Conservation (phyloP, 1,284 basidiomycete genomes). For the Entoloma clypeatum region DNA sequence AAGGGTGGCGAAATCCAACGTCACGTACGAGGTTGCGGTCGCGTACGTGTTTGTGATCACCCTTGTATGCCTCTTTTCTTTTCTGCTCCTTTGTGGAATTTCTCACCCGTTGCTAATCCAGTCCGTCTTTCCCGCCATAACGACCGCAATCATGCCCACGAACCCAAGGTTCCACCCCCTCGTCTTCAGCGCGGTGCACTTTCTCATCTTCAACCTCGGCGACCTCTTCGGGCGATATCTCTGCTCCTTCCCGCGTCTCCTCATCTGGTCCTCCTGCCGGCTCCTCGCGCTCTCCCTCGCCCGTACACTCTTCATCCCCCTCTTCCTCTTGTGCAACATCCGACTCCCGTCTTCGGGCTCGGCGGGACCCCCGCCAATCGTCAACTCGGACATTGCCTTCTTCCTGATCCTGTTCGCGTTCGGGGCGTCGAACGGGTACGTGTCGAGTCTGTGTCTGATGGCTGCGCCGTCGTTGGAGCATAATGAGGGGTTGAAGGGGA, state of each 20-base stretch:
- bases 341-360: constrained; percentile 35
- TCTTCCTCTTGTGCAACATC: constrained; percentile 84
- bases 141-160: constrained; percentile 67
- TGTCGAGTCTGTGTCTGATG: constrained; percentile 69
- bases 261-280: constrained; percentile 62
- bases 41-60: constrained; percentile 78
- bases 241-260: constrained; percentile 62
- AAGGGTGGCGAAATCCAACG: constrained; percentile 63
- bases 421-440: constrained; percentile 76
- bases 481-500: constrained; percentile 62
- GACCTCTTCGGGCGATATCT: constrained; percentile 77
- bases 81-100: neutral
- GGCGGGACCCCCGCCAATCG: constrained; percentile 39
- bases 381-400: constrained; percentile 73
- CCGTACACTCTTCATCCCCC: constrained; percentile 76
- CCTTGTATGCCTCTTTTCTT: constrained; percentile 57
- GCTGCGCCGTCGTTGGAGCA: constrained; percentile 68
- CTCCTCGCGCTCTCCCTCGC: constrained; percentile 62
- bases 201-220: constrained; percentile 71
- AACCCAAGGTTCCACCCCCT: constrained; percentile 57
- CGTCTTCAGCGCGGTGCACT: constrained; percentile 68
- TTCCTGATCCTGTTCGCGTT: constrained; percentile 71
- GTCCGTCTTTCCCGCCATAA: constrained; percentile 85
- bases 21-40: constrained; percentile 67
- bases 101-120: constrained; percentile 27